Evolutionary conservation across 1,284 basidiomycete species (phyloP), one percentile per base, ranked within the genome.

Genomic region (Malassezia yamatoensis): DNA sequence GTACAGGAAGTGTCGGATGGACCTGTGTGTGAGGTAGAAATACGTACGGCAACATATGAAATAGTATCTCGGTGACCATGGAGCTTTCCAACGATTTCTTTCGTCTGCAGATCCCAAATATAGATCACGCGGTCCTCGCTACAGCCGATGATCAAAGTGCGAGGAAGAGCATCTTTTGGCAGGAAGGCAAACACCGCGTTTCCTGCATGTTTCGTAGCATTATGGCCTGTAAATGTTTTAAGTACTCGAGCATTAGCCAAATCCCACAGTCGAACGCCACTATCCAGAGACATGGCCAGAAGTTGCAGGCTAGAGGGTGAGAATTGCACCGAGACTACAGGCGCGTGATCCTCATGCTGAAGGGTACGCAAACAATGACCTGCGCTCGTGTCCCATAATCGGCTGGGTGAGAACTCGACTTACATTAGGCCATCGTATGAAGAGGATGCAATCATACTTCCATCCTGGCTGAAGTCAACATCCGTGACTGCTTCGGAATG

Each of bases 351-450:
- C 67, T 91, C 90, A 66, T 96, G 91, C 11, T 91, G 90, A 24
- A 99, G 76, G 4, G 94, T 98, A 75, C 93, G 96, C 40, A 99
- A 79, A 77, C 94, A 99, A 75, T 96, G 90, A 1, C 91, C 94
- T 0, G 90, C 91, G 52, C 89, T 85, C 0, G 88, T 85, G 70
- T 96, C 91, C 94, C 94, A 99, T 1, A 74, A 46, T 0, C 72
- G 62, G 10, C 59, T 61, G 29, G n/a, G 37, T 34, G 11, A 49
- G 43, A 65, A 93, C 90, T 5, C 1, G 6, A 45, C 43, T 13
- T 33, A 45, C 43, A 98, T 91, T 46, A 96, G 77, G 1, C 91
- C 93, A 76, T 99, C 94, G 83, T 93, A 94, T 18, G 88, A 87
- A 62, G 86, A 88, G 7, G 88, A 91, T 2, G 90, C 86, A 38